phyloP scores from a whole-genome alignment of 2,329 filamentous ascomycete genomes.

The Botrytis hyacinthi region DNA sequence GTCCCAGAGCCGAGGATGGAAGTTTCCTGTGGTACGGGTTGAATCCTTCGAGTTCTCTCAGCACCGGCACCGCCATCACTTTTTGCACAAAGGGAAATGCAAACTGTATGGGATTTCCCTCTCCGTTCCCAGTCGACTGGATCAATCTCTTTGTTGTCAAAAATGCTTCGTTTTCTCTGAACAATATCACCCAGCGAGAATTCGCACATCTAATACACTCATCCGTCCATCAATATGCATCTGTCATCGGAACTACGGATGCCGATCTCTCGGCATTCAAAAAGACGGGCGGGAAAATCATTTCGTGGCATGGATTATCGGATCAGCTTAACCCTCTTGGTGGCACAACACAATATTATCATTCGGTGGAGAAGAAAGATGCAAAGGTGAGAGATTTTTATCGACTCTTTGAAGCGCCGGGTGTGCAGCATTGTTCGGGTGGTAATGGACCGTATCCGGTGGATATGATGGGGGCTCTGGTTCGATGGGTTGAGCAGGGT shows the following conservation, averaged over 20 bases:
- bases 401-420: conserved; percentile 38
- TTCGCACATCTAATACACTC: conserved; percentile 6
- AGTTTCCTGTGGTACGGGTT: not conserved
- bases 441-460: conserved; percentile 33
- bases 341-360: conserved; percentile 33
- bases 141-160: conserved; percentile 39
- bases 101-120: conserved; percentile 29
- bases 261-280: conserved; percentile 25
- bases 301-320: conserved; percentile 25
- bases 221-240: conserved; percentile 20
- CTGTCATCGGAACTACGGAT: conserved; percentile 23
- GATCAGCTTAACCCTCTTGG: conserved; percentile 22
- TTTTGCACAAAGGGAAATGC: not conserved
- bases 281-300: conserved; percentile 24
- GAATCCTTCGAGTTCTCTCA: not conserved
- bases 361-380: conserved; percentile 24
- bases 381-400: conserved; percentile 37
- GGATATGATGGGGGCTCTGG: conserved; percentile 31
- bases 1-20: not conserved
- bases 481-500: conserved; percentile 39
- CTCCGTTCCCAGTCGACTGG: conserved; percentile 39
- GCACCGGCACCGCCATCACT: not conserved
- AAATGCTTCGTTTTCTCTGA: conserved; percentile 33
- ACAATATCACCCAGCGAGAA: not conserved
- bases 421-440: conserved; percentile 38